phyloP scores from a whole-genome alignment of 257 asterid genomes.

The Solanum piurae region DNA sequence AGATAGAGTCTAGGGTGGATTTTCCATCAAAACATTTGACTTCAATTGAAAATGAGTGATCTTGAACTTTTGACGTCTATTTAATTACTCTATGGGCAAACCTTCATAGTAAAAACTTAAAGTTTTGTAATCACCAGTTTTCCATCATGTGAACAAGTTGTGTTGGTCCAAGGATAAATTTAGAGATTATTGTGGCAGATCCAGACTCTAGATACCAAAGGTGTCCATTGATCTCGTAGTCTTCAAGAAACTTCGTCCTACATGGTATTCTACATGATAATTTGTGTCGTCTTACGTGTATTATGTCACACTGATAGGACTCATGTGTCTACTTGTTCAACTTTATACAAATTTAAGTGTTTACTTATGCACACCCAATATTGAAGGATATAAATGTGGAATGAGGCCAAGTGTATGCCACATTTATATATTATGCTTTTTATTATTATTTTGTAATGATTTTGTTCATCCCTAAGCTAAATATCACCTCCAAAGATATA shows the following conservation, averaged over 20 bases:
- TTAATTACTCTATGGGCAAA: neutral
- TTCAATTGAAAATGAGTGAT: neutral
- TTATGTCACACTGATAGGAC: too few species aligned
- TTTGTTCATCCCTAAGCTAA: neutral
- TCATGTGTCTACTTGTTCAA: neutral
- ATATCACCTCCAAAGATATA: neutral
- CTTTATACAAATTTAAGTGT: too few species aligned
- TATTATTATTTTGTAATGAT: neutral
- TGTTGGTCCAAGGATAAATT: neutral
- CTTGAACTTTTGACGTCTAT: neutral
- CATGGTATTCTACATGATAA: accelerated
- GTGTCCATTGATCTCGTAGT: neutral
- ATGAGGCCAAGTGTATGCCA: too few species aligned
- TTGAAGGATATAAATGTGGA: too few species aligned
- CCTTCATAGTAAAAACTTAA: neutral
- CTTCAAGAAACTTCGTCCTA: neutral
- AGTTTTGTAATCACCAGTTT: neutral
- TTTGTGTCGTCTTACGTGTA: neutral
- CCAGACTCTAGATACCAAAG: neutral
- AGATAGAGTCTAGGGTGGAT: neutral
- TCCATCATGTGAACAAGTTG: neutral
- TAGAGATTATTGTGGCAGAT: neutral
- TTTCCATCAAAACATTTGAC: neutral
- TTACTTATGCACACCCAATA: too few species aligned
- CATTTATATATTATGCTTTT: neutral